Base-by-base conservation (phyloP, 768 basidiomycete genomes). In the Podaxis carcinomalis region DNA sequence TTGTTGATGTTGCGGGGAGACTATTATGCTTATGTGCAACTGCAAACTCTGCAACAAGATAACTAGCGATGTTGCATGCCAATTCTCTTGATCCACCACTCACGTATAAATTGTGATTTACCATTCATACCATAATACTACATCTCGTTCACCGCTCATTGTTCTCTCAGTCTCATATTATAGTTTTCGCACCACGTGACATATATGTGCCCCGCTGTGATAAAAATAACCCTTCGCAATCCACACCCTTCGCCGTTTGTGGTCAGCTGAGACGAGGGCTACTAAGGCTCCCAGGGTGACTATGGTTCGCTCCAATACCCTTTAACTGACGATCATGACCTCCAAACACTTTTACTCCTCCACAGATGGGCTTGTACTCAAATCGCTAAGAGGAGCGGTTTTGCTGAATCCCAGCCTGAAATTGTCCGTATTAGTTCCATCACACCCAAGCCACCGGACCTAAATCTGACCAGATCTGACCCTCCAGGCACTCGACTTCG, bases 11-110 rank as follows among this genome's bases (percentile, higher is more conserved):
- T 75, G 56, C 74, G 73, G 23, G 87, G 87, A 55, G 85, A 79
- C 57, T 87, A 92, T 72, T 87, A 83, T 67, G 88, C 90, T 75
- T 86, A 86, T 64, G 89, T 91, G 5, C 89, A 91, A 67, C 73
- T 91, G 56, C 90, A 93, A 67, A 86, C 83, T 40, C 70, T 84
- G n/a, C 59, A 60, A 25, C 59, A 60, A 42, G 51, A 53, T 42
- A 21, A 16, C 7, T 44, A 44, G 42, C 14, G 39, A 40, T n/a
- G 6, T 19, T 19, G 1, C 1, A 32, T 32, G 32, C 32, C 32
- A 2, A 32, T 7, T 32, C 32, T 32, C 7, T 32, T 32, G 32
- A 32, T 32, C 32, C 32, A 32, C 32, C 32, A 2, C 32, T 32
- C 32, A 32, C 32, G 6, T 7, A 32, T 32, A 32, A 9, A 32